Conservation (phyloP, 805 yeast genomes). For the Myxozyma melibiosi region DNA sequence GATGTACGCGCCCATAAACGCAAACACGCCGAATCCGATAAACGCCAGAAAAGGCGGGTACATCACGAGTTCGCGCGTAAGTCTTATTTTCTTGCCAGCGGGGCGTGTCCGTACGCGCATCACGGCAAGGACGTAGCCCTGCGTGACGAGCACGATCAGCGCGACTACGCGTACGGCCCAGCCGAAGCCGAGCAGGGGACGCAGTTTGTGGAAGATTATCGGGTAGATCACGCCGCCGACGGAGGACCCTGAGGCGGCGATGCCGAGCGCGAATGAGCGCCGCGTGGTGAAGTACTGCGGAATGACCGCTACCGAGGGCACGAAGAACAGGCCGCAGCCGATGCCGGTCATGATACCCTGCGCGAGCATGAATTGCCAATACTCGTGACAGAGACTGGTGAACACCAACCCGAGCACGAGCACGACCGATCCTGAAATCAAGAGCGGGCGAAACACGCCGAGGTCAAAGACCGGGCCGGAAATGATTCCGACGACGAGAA, state of each 20-base stretch:
- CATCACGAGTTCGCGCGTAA: constrained; percentile 34
- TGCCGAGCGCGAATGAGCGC: constrained; percentile 50
- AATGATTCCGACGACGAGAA: constrained; percentile 35
- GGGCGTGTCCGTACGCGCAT: constrained; percentile 36
- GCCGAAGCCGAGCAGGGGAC: constrained; percentile 51
- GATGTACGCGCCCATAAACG: constrained; percentile 39
- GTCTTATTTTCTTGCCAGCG: constrained; percentile 3
- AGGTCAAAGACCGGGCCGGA: constrained; percentile 40
- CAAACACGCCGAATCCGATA: constrained; percentile 35
- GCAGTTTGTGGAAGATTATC: constrained; percentile 48
- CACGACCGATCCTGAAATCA: constrained; percentile 33
- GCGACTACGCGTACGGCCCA: constrained; percentile 58
- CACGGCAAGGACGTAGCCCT: constrained; percentile 32
- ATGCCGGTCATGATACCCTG: constrained; percentile 55
- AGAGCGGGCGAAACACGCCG: constrained; percentile 36
- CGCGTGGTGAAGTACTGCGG: constrained; percentile 50
- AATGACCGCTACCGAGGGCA: constrained; percentile 49
- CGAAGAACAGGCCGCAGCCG: constrained; percentile 48
- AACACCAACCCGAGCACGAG: constrained; percentile 41
- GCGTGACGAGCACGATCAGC: constrained; percentile 46
- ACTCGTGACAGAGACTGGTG: constrained; percentile 43
- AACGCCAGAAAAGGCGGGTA: constrained; percentile 38
- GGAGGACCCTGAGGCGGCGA: constrained; percentile 55
- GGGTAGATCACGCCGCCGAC: constrained; percentile 56
- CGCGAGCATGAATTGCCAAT: constrained; percentile 56